Evolutionary conservation across 306 rosid genomes (phyloP), one percentile per base, ranked within the genome.

Genomic region (Rubus idaeus): DNA sequence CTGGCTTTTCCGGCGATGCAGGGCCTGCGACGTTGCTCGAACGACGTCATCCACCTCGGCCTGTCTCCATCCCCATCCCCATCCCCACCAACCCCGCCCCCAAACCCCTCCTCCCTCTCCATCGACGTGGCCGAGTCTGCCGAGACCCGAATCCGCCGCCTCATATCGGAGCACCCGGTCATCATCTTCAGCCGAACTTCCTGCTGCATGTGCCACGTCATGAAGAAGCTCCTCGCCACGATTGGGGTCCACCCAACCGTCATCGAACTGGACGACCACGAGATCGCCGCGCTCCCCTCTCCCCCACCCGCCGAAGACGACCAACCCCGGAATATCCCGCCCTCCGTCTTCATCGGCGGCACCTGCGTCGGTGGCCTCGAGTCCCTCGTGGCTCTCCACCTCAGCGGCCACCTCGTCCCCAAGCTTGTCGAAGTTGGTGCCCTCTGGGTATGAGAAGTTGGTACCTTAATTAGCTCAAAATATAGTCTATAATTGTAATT

Each of bases 131-230:
- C 90, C 53, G 99, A 96, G 77, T 87, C 99, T 11, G 77, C 90
- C 4, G 97, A 96, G 69, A 72, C 89, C 0, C 77, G 89, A 47
- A 92, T 96, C 93, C 96, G 86, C 5, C 92, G 99, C 5, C 96
- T 96, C n/a, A 92, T 96, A 47, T 80, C 98, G 10, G 99, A 96
- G 83, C 89, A 96, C 65, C 99, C 99, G 0, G 99, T 96, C 4
- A 88, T 96, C 78, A 92, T 96, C 79, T 96, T 96, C 85, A 87
- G 90, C 83, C 90, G 96, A 9, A 89, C 83, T 62, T 86, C 98
- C 1, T 96, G 99, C 82, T 96, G 90, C 97, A 96, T 96, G 99
- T 96, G 98, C 89, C 99, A 91, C 84, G 99, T 96, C 89, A 96
- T 96, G 98, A 96, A 96, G 90, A 88, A 89, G 70, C 97, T 96